phyloP scores from a whole-genome alignment of 2,329 filamentous ascomycete species.

The Penicillium sp. region DNA sequence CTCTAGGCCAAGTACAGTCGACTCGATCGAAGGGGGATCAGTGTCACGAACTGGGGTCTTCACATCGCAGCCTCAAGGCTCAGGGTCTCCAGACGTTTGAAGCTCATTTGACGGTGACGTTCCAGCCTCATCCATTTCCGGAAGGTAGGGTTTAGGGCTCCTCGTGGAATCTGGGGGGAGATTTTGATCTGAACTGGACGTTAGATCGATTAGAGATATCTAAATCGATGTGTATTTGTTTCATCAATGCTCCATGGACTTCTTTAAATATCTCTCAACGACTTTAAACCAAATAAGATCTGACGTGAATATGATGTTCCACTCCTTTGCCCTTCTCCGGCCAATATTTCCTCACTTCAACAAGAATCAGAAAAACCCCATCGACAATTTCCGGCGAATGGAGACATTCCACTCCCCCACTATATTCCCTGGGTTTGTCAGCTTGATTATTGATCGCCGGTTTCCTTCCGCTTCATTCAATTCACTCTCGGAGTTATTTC shows the following conservation, averaged over 20 bases:
- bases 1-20: slow-evolving; percentile 19
- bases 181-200: neutral
- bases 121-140: slow-evolving; percentile 22
- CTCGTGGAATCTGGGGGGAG: neutral
- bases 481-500: neutral
- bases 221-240: neutral
- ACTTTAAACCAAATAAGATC: no score
- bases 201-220: no score
- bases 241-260: no score
- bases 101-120: neutral
- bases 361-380: neutral
- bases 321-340: neutral
- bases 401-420: slow-evolving; percentile 8
- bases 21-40: neutral
- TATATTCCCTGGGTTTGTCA: slow-evolving; percentile 27
- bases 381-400: slow-evolving; percentile 3
- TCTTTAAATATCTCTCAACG: no score
- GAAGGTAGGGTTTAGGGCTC: slow-evolving; percentile 32
- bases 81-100: slow-evolving; percentile 5
- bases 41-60: slow-evolving; percentile 15
- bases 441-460: slow-evolving; percentile 26
- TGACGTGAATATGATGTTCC: neutral
- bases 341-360: neutral
- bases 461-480: no score
- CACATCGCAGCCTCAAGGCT: slow-evolving; percentile 15